Conservation (phyloP, 441 rosid species). For the Brassica hybrid region DNA sequence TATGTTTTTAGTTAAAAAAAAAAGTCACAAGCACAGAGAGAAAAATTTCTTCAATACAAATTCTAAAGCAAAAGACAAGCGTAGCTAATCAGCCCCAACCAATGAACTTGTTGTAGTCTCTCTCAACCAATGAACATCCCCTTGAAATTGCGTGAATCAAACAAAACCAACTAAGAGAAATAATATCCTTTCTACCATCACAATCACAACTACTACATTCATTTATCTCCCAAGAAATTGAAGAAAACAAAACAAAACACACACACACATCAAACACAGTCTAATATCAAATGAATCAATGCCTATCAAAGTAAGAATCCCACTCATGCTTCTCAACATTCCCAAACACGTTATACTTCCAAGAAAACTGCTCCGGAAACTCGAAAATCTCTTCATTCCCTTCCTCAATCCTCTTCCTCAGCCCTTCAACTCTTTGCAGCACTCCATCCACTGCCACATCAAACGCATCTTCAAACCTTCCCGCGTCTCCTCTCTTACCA, state of each 20-base stretch:
- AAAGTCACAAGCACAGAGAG: neutral
- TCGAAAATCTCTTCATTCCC: constrained; percentile 48
- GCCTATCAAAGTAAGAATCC: constrained; percentile 55
- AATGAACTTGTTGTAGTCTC: neutral
- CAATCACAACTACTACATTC: constrained; percentile 29
- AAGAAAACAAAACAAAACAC: neutral
- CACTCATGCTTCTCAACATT: constrained; percentile 58
- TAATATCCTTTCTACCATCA: constrained; percentile 20
- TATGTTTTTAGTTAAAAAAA: neutral
- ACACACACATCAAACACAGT: constrained; percentile 21
- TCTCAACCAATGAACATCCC: neutral
- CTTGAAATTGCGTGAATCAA: neutral
- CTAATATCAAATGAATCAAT: constrained; percentile 16
- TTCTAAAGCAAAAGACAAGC: neutral
- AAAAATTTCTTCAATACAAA: neutral
- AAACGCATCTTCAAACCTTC: constrained; percentile 74
- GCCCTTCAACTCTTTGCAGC: constrained; percentile 54
- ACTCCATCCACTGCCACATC: constrained; percentile 71
- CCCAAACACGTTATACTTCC: constrained; percentile 72
- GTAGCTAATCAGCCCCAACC: neutral
- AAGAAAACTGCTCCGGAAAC: constrained; percentile 52
- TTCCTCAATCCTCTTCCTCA: constrained; percentile 47
- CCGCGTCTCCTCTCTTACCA: constrained; percentile 42
- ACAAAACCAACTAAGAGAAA: constrained; percentile 9
- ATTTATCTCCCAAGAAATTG: constrained; percentile 15